Evolutionary conservation across 2,329 filamentous ascomycete species (phyloP).

Genomic region (Aspergillus sojae): DNA sequence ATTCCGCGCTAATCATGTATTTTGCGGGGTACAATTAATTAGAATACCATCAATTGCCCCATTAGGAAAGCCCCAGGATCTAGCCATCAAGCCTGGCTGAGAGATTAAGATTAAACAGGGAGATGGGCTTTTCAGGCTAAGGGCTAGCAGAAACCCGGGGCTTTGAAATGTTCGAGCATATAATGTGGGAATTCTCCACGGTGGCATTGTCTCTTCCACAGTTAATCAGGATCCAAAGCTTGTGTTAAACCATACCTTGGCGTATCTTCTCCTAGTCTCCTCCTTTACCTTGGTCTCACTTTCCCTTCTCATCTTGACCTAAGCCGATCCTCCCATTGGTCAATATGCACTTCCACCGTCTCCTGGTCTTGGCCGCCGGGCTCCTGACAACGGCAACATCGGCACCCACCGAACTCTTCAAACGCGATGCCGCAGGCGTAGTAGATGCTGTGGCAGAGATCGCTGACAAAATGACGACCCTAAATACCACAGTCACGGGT

Average conservation of each 20-base stretch:
- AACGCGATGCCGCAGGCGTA: constrained; percentile 20
- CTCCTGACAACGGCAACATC: constrained; percentile 14
- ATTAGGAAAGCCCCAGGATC: not conserved
- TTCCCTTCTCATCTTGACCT: too few species aligned
- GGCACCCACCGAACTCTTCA: not conserved
- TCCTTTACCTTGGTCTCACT: not conserved
- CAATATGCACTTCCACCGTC: constrained; percentile 5
- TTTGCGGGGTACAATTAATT: constrained; percentile 10
- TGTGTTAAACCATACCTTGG: not conserved
- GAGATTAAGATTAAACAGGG: not conserved
- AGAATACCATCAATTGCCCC: not conserved
- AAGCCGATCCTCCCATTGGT: too few species aligned
- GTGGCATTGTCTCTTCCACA: not conserved
- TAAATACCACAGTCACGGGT: constrained; percentile 20
- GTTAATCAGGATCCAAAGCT: not conserved
- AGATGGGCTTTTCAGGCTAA: not conserved
- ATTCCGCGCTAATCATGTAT: not conserved
- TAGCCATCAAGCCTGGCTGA: not conserved
- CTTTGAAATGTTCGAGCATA: not conserved
- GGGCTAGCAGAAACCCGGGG: not conserved
- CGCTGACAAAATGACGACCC: constrained; percentile 15
- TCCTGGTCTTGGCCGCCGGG: constrained; percentile 9
- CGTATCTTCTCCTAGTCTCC: too few species aligned
- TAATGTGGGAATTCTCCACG: not conserved
- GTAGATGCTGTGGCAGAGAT: constrained; percentile 17